phyloP scores from a whole-genome alignment of 331 rosid species.

The Rosa hybrid region DNA sequence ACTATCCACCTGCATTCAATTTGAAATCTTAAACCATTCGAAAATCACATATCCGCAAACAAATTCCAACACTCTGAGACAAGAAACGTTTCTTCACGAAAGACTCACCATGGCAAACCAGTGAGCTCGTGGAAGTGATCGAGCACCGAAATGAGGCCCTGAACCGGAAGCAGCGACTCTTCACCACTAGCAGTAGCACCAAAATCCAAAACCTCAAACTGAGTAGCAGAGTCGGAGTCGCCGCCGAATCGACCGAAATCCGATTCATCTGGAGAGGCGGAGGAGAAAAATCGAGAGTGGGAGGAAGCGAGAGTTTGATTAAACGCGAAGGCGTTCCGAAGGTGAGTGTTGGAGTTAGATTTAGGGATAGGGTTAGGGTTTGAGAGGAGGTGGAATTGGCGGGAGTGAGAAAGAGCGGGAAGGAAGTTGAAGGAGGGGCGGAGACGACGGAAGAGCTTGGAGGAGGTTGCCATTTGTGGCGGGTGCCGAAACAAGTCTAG shows the following conservation, averaged over 20 bases:
- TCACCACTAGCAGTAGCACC: constrained; percentile 20
- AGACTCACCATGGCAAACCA: constrained; percentile 69
- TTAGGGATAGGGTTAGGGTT: constrained; percentile 16
- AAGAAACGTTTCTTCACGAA: not conserved
- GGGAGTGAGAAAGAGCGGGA: constrained; percentile 18
- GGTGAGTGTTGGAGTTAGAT: not conserved
- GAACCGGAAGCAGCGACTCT: constrained; percentile 47
- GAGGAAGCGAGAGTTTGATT: constrained; percentile 31
- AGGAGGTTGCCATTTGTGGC: constrained; percentile 28
- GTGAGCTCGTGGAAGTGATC: constrained; percentile 64
- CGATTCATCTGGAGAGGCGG: constrained; percentile 39
- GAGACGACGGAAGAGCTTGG: constrained; percentile 16
- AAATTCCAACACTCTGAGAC: not conserved
- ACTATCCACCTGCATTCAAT: constrained; percentile 71
- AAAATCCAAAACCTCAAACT: constrained; percentile 34
- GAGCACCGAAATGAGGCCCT: constrained; percentile 44
- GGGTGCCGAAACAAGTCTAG: not conserved
- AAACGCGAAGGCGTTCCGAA: constrained; percentile 4
- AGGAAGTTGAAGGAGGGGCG: constrained; percentile 15
- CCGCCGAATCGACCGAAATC: constrained; percentile 26
- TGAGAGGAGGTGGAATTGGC: constrained; percentile 7
- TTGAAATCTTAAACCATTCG: not conserved
- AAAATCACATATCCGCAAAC: not conserved
- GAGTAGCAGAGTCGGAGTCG: constrained; percentile 21
- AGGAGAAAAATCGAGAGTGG: constrained; percentile 52